Evolutionary conservation across 257 asterid genomes (phyloP).

Genomic region (Linderniella brevidens): DNA sequence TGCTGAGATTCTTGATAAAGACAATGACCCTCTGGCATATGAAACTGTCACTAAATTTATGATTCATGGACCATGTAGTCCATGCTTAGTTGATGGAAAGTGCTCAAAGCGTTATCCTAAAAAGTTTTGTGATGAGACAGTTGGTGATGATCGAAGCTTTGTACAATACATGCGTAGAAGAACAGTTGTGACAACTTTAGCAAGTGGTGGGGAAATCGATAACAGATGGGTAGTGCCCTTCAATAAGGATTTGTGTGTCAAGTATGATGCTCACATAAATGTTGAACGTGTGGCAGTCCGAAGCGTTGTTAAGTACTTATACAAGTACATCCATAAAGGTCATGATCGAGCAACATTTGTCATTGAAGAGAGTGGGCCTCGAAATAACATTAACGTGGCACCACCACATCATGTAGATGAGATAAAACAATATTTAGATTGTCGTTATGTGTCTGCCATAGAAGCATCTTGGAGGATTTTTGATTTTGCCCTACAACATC

Average conservation of each 20-base stretch:
- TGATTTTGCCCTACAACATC: constrained; percentile 4
- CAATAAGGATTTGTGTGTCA: neutral
- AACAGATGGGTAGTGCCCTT: constrained; percentile 5
- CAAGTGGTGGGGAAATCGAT: neutral
- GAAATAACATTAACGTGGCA: neutral
- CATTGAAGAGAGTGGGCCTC: neutral
- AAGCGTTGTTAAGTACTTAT: constrained; percentile 2
- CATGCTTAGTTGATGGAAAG: constrained; percentile 4
- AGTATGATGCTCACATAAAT: neutral
- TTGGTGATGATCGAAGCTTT: constrained; percentile 5
- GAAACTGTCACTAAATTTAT: neutral
- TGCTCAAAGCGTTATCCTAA: constrained; percentile 3
- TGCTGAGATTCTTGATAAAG: constrained; percentile 5
- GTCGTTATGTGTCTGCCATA: neutral
- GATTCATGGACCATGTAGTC: constrained; percentile 6
- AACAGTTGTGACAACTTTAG: neutral
- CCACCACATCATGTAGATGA: neutral
- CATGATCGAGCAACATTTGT: constrained; percentile 1
- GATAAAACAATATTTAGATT: constrained; percentile 2
- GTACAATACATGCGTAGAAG: neutral
- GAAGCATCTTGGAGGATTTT: constrained; percentile 9
- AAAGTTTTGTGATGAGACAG: constrained; percentile 1
- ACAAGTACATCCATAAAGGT: constrained; percentile 6
- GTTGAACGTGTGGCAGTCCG: neutral
- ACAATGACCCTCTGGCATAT: neutral